Conservation (phyloP, 2,329 filamentous ascomycete genomes). For the Colletotrichum sp. region DNA sequence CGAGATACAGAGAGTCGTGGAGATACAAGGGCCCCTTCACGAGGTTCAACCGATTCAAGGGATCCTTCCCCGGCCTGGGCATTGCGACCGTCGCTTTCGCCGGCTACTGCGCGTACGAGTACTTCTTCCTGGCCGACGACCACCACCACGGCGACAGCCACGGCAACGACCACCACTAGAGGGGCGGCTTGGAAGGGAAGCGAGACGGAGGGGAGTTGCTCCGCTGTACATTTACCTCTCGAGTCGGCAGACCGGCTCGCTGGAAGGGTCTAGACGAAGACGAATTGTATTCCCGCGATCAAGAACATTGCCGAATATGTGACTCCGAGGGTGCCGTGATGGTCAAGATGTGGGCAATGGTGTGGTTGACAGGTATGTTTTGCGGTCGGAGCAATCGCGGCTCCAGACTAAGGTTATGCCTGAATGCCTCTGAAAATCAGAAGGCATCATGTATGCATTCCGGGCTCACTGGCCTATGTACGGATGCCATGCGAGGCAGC, state of each 20-base stretch:
- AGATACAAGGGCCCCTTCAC: conserved; percentile 89
- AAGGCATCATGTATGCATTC: no score
- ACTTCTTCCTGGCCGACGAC: conserved; percentile 81
- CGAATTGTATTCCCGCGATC: neutral
- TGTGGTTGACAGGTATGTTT: neutral
- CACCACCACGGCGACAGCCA: conserved; percentile 62
- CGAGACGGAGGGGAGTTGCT: conserved; percentile 14
- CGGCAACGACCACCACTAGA: conserved; percentile 63
- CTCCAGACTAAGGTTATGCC: neutral
- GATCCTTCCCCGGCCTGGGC: conserved; percentile 86
- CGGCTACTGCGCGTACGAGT: conserved; percentile 87
- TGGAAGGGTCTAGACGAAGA: conserved; percentile 16
- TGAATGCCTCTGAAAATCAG: neutral
- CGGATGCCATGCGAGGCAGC: neutral
- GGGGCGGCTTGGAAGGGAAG: conserved; percentile 7
- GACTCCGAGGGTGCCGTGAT: neutral
- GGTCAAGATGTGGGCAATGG: no score
- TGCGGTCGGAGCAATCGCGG: neutral
- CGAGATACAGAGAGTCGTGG: conserved; percentile 80
- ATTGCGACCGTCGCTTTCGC: conserved; percentile 92
- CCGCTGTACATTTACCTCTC: conserved; percentile 42
- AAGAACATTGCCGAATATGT: neutral
- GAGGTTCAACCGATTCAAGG: conserved; percentile 87
- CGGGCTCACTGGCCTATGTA: rapidly evolving
- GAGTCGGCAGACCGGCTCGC: conserved; percentile 12